Percentiles rank a stretch among this genome's conserved stretches.
phyloP scores from a whole-genome alignment of 345 rosid species.

The Carallia pectinifolia region DNA sequence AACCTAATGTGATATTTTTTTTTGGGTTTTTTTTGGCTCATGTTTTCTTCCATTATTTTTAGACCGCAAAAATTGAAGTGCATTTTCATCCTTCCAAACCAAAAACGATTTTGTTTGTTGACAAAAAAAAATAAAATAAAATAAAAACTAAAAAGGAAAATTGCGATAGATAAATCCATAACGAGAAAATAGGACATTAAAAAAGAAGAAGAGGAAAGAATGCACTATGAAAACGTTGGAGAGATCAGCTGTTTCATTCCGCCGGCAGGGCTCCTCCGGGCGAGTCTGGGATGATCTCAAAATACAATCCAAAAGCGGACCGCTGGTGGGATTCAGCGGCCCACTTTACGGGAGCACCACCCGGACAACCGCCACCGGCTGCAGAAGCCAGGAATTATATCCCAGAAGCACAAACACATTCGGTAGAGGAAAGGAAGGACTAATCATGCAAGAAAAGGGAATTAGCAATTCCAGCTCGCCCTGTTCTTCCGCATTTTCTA shows the following conservation, averaged over 20 bases:
- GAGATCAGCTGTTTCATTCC: conserved; percentile 58
- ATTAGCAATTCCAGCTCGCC: neutral
- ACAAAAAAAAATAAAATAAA: neutral
- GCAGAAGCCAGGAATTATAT: neutral
- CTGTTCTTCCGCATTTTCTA: neutral
- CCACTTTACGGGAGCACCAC: neutral
- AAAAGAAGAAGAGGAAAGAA: neutral
- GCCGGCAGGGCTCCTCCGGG: conserved; percentile 69
- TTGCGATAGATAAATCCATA: neutral
- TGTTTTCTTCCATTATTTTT: too few species aligned
- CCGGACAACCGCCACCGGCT: neutral
- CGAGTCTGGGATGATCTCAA: conserved; percentile 45
- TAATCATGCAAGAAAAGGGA: neutral
- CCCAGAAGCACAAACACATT: neutral
- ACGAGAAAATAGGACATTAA: neutral
- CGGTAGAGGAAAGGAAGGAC: neutral
- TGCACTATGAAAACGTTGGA: conserved; percentile 36
- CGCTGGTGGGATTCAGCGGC: neutral
- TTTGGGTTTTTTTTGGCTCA: too few species aligned
- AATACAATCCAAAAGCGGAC: neutral
- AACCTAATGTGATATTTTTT: too few species aligned
- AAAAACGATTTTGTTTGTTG: too few species aligned
- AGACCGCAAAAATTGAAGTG: too few species aligned
- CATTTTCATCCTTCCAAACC: too few species aligned
- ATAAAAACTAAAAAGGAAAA: neutral